These are phyloP conservation scores for Salvia splendens DNA, from an alignment of 257 asterid genomes.

Conservation along the genomic window DNA sequence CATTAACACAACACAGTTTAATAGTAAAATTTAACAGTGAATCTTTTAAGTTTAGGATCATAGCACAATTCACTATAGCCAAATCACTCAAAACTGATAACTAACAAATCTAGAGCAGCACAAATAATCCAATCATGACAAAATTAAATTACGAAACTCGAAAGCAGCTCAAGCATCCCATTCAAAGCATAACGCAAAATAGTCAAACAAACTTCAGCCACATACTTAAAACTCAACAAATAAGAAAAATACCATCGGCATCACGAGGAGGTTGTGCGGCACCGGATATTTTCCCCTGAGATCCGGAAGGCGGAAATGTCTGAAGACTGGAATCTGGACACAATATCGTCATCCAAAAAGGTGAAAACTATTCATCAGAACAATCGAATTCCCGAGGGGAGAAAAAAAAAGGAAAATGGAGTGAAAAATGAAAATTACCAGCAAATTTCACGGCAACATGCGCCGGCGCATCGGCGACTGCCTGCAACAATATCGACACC, in stretches of 20 bases:
- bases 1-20: neutral
- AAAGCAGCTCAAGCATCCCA: constrained; percentile 15
- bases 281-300: constrained; percentile 86
- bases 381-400: neutral
- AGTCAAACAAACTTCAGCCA: constrained; percentile 12
- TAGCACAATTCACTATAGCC: constrained; percentile 5
- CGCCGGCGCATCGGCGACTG: constrained; percentile 71
- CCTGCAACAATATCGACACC: constrained; percentile 43
- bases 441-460: constrained; percentile 75
- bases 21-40: neutral
- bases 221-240: constrained; percentile 3
- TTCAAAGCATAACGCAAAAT: constrained; percentile 4
- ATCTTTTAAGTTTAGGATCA: neutral
- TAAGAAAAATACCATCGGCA: constrained; percentile 69
- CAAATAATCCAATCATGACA: constrained; percentile 20
- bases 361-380: constrained; percentile 1
- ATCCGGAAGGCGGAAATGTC: constrained; percentile 83
- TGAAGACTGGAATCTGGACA: constrained; percentile 84
- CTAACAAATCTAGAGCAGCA: constrained; percentile 6
- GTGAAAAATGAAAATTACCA: constrained; percentile 38
- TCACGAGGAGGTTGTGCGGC: constrained; percentile 94
- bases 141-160: constrained; percentile 1
- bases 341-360: constrained; percentile 31
- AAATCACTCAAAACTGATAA: constrained; percentile 10
- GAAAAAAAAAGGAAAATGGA: neutral